These are phyloP conservation scores for Ochetophila trinervis DNA, from an alignment of 306 rosid species.

Conservation along the genomic window DNA sequence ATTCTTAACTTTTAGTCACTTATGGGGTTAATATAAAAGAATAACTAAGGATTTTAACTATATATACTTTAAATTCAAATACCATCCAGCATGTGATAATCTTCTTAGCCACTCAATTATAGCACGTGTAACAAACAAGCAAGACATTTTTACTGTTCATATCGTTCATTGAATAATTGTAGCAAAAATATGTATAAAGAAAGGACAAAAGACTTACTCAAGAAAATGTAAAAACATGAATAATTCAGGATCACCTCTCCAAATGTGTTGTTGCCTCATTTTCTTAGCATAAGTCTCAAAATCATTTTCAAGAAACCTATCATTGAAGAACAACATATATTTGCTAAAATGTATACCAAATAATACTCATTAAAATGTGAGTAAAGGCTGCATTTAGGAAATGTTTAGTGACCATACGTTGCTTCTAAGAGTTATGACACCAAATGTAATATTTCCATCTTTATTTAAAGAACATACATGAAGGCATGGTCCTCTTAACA, in stretches of 20 bases:
- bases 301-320: conserved; percentile 78
- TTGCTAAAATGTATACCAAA: background rate
- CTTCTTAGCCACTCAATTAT: background rate
- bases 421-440: too few species aligned
- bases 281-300: conserved; percentile 60
- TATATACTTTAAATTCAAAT: too few species aligned
- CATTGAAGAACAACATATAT: background rate
- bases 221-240: conserved; percentile 78
- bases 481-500: background rate
- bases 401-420: background rate
- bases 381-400: background rate
- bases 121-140: background rate
- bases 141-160: background rate
- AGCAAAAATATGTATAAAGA: background rate
- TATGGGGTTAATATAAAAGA: too few species aligned
- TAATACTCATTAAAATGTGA: background rate
- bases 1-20: too few species aligned
- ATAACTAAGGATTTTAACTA: too few species aligned
- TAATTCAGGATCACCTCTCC: conserved; percentile 96
- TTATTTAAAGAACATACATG: background rate
- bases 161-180: background rate
- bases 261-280: conserved; percentile 63
- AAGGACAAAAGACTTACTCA: conserved; percentile 40
- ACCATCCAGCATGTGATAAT: too few species aligned
- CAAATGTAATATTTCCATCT: too few species aligned